Conservation (phyloP, 2,329 filamentous ascomycete species). For the Claviceps fusiformis region DNA sequence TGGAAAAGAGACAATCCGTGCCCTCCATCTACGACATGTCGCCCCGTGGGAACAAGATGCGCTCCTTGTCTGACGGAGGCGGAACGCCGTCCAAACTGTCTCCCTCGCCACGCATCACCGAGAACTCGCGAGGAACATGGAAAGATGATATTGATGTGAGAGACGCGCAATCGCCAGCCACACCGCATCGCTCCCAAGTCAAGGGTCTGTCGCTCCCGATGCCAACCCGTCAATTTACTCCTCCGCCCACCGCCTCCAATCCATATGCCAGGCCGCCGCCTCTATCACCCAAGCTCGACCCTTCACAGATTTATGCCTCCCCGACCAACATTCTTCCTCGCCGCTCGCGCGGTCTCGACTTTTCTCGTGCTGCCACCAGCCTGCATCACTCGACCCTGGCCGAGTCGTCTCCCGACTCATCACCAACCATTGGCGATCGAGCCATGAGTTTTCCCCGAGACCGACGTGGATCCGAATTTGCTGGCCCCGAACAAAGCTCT, state of each 20-base stretch:
- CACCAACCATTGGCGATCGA: slow-evolving; percentile 62
- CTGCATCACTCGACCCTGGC: slow-evolving; percentile 91
- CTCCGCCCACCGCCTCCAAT: slow-evolving; percentile 21
- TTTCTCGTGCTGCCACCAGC: slow-evolving; percentile 83
- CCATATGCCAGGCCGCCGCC: slow-evolving; percentile 44
- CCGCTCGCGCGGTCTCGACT: slow-evolving; percentile 81
- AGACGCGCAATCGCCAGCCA: slow-evolving; percentile 39
- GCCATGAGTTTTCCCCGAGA: slow-evolving; percentile 47
- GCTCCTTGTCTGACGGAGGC: slow-evolving; percentile 53
- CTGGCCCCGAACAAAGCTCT: slow-evolving; percentile 48
- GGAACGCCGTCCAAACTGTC: slow-evolving; percentile 42
- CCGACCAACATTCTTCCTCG: slow-evolving; percentile 80
- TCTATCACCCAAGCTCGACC: slow-evolving; percentile 74
- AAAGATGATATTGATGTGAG: slow-evolving; percentile 53
- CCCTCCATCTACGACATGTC: slow-evolving; percentile 16
- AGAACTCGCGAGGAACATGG: slow-evolving; percentile 40
- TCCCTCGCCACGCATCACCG: slow-evolving; percentile 43
- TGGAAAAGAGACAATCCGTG: slow-evolving; percentile 14
- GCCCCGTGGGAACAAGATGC: slow-evolving; percentile 33
- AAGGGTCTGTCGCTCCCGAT: slow-evolving; percentile 40
- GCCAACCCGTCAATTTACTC: slow-evolving; percentile 22
- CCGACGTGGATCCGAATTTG: slow-evolving; percentile 34
- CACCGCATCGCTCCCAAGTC: slow-evolving; percentile 56
- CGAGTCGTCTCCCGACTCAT: slow-evolving; percentile 81
- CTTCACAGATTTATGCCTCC: slow-evolving; percentile 72